Evolutionary conservation across 768 basidiomycete genomes (phyloP).

Genomic region (Lentinula edodes): DNA sequence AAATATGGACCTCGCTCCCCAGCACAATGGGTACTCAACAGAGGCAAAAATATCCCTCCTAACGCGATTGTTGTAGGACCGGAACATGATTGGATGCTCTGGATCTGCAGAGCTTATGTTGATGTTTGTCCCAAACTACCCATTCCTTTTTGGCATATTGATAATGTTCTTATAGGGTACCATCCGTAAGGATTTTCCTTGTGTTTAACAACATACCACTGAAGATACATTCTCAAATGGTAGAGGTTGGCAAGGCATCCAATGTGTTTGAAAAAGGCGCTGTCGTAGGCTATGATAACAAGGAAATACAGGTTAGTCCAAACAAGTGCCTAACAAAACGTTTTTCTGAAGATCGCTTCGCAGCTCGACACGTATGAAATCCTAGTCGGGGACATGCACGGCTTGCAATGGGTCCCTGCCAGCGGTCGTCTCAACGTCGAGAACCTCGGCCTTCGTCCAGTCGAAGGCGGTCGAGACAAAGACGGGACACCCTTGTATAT

Average conservation of each 20-base stretch:
- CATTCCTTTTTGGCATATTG: neutral
- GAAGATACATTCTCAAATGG: neutral
- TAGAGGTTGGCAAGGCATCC: conserved; percentile 68
- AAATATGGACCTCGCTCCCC: conserved; percentile 38
- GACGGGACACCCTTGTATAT: conserved; percentile 59
- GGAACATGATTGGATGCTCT: conserved; percentile 47
- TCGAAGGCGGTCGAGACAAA: conserved; percentile 64
- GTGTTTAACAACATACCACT: neutral
- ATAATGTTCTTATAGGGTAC: conserved; percentile 35
- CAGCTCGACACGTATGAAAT: conserved; percentile 63
- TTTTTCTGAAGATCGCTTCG: neutral
- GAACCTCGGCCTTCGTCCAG: conserved; percentile 41
- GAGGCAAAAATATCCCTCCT: conserved; percentile 54
- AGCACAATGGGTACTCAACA: conserved; percentile 56
- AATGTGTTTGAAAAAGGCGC: conserved; percentile 53
- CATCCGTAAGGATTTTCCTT: conserved; percentile 33
- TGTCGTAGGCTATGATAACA: conserved; percentile 54
- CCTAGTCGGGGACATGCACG: conserved; percentile 56
- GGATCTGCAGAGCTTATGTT: conserved; percentile 52
- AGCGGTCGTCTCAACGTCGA: conserved; percentile 40
- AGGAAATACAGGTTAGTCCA: conserved; percentile 50
- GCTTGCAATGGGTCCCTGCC: conserved; percentile 51
- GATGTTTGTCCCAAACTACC: conserved; percentile 36
- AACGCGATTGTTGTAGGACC: conserved; percentile 53
- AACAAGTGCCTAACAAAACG: neutral